These are phyloP conservation scores for Magnolia sinica DNA, from an alignment of 164 flowering plant genomes.

Conservation along the genomic window DNA sequence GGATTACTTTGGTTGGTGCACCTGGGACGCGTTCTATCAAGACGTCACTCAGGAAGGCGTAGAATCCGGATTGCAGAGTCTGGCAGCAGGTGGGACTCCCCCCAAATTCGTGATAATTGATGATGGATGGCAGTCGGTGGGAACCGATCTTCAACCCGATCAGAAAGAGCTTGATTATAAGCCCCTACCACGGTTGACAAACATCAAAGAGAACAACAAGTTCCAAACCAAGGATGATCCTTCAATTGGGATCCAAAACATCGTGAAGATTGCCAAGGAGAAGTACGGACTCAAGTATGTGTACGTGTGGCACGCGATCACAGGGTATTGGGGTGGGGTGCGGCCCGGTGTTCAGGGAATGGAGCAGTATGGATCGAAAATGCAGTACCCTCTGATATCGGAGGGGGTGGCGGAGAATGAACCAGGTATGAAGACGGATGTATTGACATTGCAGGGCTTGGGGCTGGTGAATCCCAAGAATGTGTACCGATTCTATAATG, in stretches of 20 bases:
- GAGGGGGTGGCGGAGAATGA: constrained; percentile 68
- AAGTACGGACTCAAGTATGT: constrained; percentile 80
- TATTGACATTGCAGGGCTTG: constrained; percentile 65
- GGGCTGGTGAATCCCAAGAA: constrained; percentile 72
- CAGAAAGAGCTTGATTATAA: constrained; percentile 3
- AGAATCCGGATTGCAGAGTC: constrained; percentile 63
- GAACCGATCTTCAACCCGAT: constrained; percentile 26
- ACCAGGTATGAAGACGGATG: constrained; percentile 67
- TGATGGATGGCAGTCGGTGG: constrained; percentile 96
- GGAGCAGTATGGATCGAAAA: constrained; percentile 61
- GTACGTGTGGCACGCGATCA: constrained; percentile 94
- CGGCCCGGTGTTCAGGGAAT: constrained; percentile 55
- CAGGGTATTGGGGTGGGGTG: constrained; percentile 98
- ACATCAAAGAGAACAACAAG: constrained; percentile 76
- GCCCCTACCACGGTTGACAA: constrained; percentile 56
- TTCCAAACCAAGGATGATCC: constrained; percentile 69
- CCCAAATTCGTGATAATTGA: constrained; percentile 93
- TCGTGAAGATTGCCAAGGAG: constrained; percentile 67
- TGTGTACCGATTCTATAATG: constrained; percentile 64
- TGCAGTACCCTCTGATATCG: constrained; percentile 53
- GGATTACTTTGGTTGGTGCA: constrained; percentile 97
- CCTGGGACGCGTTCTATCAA: constrained; percentile 97
- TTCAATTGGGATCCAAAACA: constrained; percentile 55
- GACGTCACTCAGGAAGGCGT: constrained; percentile 92
- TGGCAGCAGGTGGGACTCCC: constrained; percentile 64